Base-by-base conservation (phyloP, 768 basidiomycete species). In the Cystofilobasidium capitatum region DNA sequence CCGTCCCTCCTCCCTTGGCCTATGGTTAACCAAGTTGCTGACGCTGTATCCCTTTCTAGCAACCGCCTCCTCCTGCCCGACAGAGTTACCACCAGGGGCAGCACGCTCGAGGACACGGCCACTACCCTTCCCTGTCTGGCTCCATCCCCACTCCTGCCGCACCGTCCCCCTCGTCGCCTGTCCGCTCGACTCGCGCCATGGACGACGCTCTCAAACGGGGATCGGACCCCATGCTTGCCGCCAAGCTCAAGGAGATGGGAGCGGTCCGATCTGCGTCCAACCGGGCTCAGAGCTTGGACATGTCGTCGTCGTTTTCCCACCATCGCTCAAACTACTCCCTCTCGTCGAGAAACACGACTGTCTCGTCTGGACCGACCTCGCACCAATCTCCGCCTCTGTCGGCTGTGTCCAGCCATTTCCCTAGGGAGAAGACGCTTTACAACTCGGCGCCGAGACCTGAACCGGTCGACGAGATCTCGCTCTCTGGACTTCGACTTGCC, bases 221-320 rank as follows among this genome's bases (percentile, higher is more conserved):
- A 35, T 88, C 88, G 1, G 88, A 92, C 77, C 88, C 90, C 24
- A 79, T 89, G 47, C 80, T 90, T 26, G 88, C 91, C 73, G 84
- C 88, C 44, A 91, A 91, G 75, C 76, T 91, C 54, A 77, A 88
- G 88, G 68, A 86, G 86, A 71, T 78, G 81, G 55, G 55, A 5
- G 20, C 67, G 44, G 40, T 74, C 78, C 86, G 89, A 58, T 87
- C 88, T 5, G 79, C 91, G 70, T 86, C 86, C 70, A 89, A 89
- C 72, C 87, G 91, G 22, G 91, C 91, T 0, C 91, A 93, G 75
- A 89, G 88, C 6, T 85, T 94, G 57, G 91, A 94, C 75, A 79
- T 94, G 71, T 90, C 88, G 71, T 91, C 90, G 59, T 40, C 70
- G 86, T 85, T n/a, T 85, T 85, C 49, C 26, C 39, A 42, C 40